These are phyloP conservation scores for Cystoisospora suis DNA, from an alignment of 169 alveolate species.

Conservation along the genomic window DNA sequence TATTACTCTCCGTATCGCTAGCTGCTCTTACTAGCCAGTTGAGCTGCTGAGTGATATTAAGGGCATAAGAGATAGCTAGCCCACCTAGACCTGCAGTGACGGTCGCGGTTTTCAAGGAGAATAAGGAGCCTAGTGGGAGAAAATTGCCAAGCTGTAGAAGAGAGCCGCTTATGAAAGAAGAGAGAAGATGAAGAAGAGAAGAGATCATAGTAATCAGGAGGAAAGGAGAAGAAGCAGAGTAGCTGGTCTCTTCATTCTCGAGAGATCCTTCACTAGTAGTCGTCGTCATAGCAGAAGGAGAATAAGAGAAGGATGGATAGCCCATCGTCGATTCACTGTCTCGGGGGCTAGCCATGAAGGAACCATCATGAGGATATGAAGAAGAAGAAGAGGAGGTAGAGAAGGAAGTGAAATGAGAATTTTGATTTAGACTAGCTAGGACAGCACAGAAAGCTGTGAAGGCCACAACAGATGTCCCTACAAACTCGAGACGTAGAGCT, in stretches of 20 bases:
- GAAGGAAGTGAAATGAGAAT: background rate
- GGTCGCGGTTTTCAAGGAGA: no score
- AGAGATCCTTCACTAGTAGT: no score
- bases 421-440: background rate
- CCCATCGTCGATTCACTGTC: no score
- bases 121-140: no score
- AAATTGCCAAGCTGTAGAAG: no score
- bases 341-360: no score
- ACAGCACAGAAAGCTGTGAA: slow-evolving; percentile 24
- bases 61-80: slow-evolving; percentile 67
- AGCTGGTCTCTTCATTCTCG: no score
- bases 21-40: slow-evolving; percentile 73
- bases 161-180: no score
- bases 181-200: background rate
- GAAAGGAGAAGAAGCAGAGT: background rate
- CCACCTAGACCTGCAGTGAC: slow-evolving; percentile 53
- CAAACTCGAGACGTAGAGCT: slow-evolving; percentile 73
- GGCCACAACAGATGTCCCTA: slow-evolving; percentile 55
- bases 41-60: slow-evolving; percentile 67
- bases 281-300: no score
- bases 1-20: slow-evolving; percentile 66
- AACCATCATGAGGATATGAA: no score
- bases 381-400: background rate
- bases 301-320: no score
- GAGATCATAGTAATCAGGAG: background rate